These are phyloP conservation scores for Monosporascus sp. DNA, from an alignment of 2,329 filamentous ascomycete species.

Conservation along the genomic window DNA sequence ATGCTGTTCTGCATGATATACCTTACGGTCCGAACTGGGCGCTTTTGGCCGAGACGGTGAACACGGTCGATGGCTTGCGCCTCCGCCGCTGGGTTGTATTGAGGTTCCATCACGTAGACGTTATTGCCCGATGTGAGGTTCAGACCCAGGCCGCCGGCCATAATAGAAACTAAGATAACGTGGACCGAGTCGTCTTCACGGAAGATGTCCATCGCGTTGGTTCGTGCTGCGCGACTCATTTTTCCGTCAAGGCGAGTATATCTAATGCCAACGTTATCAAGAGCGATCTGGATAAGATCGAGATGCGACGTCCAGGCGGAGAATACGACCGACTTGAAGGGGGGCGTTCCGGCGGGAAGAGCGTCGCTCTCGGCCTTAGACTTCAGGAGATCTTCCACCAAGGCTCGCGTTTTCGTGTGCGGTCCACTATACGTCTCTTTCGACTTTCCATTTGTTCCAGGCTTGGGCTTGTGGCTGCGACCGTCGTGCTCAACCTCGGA, in stretches of 20 bases:
- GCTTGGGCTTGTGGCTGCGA: slow-evolving; percentile 36
- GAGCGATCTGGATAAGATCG: slow-evolving; percentile 81
- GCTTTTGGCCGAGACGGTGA: slow-evolving; percentile 82
- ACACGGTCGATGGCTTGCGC: slow-evolving; percentile 93
- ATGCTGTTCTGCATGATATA: slow-evolving; percentile 90
- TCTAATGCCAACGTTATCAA: slow-evolving; percentile 60
- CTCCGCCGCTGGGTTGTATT: slow-evolving; percentile 94
- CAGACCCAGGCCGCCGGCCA: slow-evolving; percentile 83
- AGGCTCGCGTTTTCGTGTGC: slow-evolving; percentile 83
- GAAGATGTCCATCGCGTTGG: slow-evolving; percentile 71
- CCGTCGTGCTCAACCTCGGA: slow-evolving; percentile 53
- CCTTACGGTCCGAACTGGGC: slow-evolving; percentile 79
- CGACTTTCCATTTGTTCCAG: slow-evolving; percentile 22
- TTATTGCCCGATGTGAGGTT: slow-evolving; percentile 82
- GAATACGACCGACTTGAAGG: slow-evolving; percentile 91
- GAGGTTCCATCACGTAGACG: slow-evolving; percentile 96
- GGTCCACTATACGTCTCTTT: slow-evolving; percentile 66
- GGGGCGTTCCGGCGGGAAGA: slow-evolving; percentile 56
- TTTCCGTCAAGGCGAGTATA: slow-evolving; percentile 85
- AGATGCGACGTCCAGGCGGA: slow-evolving; percentile 95
- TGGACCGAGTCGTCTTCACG: slow-evolving; percentile 65
- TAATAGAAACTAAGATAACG: slow-evolving; percentile 87
- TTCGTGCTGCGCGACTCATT: slow-evolving; percentile 72
- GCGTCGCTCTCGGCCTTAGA: slow-evolving; percentile 58
- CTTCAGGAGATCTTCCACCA: slow-evolving; percentile 68